These are phyloP conservation scores for Lactuca sativa DNA, from an alignment of 129 eudicot species.

Conservation along the genomic window DNA sequence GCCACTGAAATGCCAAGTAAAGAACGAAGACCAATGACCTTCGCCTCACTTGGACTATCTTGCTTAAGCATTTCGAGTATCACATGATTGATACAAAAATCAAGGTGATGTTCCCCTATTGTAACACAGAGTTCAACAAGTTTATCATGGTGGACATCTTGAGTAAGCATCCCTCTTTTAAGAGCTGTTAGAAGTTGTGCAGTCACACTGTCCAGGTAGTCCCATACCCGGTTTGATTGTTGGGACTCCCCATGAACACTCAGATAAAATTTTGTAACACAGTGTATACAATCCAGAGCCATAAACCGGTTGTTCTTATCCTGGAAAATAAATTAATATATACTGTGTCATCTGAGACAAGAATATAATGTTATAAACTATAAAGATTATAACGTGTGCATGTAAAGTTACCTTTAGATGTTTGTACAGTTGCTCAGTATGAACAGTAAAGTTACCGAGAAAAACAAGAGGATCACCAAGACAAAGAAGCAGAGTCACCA, in stretches of 20 bases:
- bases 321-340: conserved; percentile 44
- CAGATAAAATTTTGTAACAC: conserved; percentile 73
- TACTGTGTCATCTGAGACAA: conserved; percentile 5
- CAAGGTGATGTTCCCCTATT: conserved; percentile 88
- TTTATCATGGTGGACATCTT: conserved; percentile 90
- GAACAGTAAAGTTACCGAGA: conserved; percentile 68
- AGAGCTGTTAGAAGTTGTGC: conserved; percentile 74
- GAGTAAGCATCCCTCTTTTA: conserved; percentile 88
- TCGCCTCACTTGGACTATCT: conserved; percentile 89
- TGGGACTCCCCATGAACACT: conserved; percentile 77
- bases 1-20: conserved; percentile 78
- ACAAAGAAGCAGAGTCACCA: conserved; percentile 90
- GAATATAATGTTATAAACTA: no score
- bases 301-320: conserved; percentile 89
- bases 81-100: conserved; percentile 85
- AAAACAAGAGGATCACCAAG: conserved; percentile 84
- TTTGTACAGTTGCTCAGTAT: conserved; percentile 88
- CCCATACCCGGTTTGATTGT: conserved; percentile 92
- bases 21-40: conserved; percentile 85
- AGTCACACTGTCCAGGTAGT: conserved; percentile 91
- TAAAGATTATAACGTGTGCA: conserved; percentile 1
- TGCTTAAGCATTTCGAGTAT: conserved; percentile 87
- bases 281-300: conserved; percentile 91
- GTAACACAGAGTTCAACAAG: conserved; percentile 86
- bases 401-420: conserved; percentile 68